phyloP scores from a whole-genome alignment of 1,284 basidiomycete species.

The Inonotus hispidus region DNA sequence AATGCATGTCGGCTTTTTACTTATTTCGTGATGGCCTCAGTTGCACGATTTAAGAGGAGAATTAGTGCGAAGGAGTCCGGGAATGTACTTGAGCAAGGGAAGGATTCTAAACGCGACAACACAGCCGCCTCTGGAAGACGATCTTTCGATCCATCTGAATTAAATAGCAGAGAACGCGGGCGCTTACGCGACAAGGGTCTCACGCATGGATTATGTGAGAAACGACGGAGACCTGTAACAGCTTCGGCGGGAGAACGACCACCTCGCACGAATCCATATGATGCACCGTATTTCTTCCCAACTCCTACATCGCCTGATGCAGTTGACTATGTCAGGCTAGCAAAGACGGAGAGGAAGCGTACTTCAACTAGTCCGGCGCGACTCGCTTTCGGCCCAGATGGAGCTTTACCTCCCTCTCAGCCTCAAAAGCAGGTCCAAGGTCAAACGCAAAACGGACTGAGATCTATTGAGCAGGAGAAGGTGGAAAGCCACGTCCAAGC shows the following conservation, averaged over 20 bases:
- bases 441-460: neutral
- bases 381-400: neutral
- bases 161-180: slow-evolving; percentile 13
- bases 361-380: neutral
- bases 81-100: neutral
- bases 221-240: neutral
- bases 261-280: slow-evolving; percentile 52
- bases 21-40: neutral
- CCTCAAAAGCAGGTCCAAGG: neutral
- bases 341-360: slow-evolving; percentile 19
- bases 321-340: slow-evolving; percentile 29
- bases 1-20: neutral
- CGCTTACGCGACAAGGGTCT: slow-evolving; percentile 1
- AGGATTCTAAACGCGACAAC: neutral
- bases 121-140: neutral
- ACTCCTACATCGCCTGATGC: slow-evolving; percentile 37
- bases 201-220: neutral
- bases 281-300: slow-evolving; percentile 56
- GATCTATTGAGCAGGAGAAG: neutral
- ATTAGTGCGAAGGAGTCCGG: neutral
- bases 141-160: neutral
- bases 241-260: slow-evolving; percentile 16
- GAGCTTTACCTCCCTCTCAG: neutral
- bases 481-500: neutral
- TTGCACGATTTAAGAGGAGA: neutral